Evolutionary conservation across 257 asterid genomes (phyloP).

Genomic region (Jacaranda copaia): DNA sequence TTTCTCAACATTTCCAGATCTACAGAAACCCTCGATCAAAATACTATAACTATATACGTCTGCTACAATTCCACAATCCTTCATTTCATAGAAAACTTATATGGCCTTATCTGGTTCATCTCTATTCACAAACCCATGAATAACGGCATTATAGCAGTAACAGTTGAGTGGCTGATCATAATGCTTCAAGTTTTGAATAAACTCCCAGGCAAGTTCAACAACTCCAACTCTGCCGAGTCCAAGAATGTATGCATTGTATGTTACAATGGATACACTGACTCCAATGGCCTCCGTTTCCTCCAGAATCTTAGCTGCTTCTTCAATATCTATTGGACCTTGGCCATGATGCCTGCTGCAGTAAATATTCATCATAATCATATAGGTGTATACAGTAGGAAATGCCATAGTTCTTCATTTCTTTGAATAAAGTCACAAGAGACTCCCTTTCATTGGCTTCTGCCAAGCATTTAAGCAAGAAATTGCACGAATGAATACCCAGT

Average conservation of each 20-base stretch:
- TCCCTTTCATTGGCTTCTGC: too few species aligned
- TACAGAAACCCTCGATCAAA: slow-evolving; percentile 59
- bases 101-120: too few species aligned
- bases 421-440: too few species aligned
- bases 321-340: neutral
- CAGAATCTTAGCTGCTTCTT: too few species aligned
- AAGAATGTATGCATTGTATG: slow-evolving; percentile 49
- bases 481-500: too few species aligned
- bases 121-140: too few species aligned
- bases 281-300: too few species aligned
- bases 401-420: slow-evolving; percentile 32
- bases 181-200: neutral
- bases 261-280: slow-evolving; percentile 57
- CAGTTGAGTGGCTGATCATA: too few species aligned
- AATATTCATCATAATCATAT: slow-evolving; percentile 58
- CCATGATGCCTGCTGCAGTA: slow-evolving; percentile 44
- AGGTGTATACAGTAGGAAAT: slow-evolving; percentile 58
- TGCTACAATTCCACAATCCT: slow-evolving; percentile 41
- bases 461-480: too few species aligned
- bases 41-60: slow-evolving; percentile 66
- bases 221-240: slow-evolving; percentile 67
- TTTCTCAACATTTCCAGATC: slow-evolving; percentile 45
- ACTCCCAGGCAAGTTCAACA: slow-evolving; percentile 51
- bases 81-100: too few species aligned
- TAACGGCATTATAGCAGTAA: too few species aligned